These are phyloP conservation scores for Boletus rubropictus DNA, from an alignment of 768 basidiomycete genomes.

Conservation along the genomic window DNA sequence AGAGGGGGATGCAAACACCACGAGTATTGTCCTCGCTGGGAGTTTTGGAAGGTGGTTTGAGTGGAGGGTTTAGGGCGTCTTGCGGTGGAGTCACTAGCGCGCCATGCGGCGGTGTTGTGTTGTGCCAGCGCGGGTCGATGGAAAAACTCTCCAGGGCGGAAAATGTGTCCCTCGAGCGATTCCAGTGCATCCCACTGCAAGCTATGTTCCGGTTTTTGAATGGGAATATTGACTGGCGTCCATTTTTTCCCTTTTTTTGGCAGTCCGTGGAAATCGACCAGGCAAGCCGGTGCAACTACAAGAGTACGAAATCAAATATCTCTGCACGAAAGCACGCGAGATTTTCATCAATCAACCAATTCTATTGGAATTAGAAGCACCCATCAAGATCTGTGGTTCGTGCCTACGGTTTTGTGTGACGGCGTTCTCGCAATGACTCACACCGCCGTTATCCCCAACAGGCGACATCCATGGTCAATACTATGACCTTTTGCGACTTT, in stretches of 20 bases:
- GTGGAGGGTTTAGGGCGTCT: conserved; percentile 10
- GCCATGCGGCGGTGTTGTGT: conserved; percentile 17
- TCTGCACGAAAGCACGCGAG: conserved; percentile 97
- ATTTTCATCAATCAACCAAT: conserved; percentile 99
- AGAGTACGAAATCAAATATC: conserved; percentile 99
- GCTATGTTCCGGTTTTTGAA: background rate
- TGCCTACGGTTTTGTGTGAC: conserved; percentile 3
- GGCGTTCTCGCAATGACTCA: conserved; percentile 19
- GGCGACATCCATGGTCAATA: conserved; percentile 99
- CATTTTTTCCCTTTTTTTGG: conserved; percentile 11
- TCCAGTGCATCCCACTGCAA: background rate
- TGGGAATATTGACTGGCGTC: conserved; percentile 13
- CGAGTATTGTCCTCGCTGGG: conserved; percentile 1
- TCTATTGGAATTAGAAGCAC: conserved; percentile 94
- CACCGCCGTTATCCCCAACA: conserved; percentile 30
- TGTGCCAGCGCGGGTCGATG: conserved; percentile 2
- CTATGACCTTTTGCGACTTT: conserved; percentile 94
- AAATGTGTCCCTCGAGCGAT: background rate
- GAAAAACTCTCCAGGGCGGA: conserved; percentile 5
- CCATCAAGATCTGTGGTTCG: conserved; percentile 99
- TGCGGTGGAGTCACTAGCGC: background rate
- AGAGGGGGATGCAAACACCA: background rate
- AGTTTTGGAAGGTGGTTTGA: background rate
- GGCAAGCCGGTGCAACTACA: conserved; percentile 97
- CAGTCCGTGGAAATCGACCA: conserved; percentile 96